Conservation (phyloP, 2,329 filamentous ascomycete genomes). For the Botryosphaeria agaves region DNA sequence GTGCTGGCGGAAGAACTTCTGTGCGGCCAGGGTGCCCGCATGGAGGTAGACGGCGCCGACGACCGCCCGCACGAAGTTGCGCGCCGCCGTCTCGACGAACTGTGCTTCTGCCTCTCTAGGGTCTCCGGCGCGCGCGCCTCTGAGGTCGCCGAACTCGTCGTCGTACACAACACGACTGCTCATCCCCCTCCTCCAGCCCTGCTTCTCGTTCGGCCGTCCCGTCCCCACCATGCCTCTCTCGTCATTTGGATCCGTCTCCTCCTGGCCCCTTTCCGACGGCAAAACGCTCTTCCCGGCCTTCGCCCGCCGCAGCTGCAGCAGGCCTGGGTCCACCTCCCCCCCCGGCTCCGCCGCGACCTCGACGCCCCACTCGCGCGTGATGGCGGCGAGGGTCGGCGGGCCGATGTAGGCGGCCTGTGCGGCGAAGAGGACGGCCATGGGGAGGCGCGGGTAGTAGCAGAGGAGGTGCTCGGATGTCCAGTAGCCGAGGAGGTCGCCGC, state of each 20-base stretch:
- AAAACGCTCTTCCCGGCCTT: constrained; percentile 17
- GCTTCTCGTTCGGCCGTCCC: constrained; percentile 8
- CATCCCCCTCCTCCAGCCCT: constrained; percentile 1
- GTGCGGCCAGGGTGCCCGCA: constrained; percentile 58
- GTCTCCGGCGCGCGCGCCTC: not conserved
- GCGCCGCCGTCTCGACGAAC: constrained; percentile 41
- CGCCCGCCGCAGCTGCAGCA: constrained; percentile 58
- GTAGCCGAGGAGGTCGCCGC: constrained; percentile 69
- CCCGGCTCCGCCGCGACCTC: constrained; percentile 77
- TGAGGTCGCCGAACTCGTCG: not conserved
- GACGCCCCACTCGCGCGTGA: constrained; percentile 80
- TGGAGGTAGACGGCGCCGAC: constrained; percentile 78
- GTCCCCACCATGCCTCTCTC: constrained; percentile 56
- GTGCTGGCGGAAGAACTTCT: constrained; percentile 69
- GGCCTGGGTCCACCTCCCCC: constrained; percentile 76
- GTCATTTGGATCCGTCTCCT: constrained; percentile 29
- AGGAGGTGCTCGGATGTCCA: constrained; percentile 79
- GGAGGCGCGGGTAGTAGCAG: constrained; percentile 78
- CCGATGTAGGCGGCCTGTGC: constrained; percentile 76
- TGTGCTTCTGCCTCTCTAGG: too few relatives aligned
- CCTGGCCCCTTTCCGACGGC: not conserved
- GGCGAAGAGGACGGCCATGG: constrained; percentile 72
- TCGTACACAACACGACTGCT: not conserved
- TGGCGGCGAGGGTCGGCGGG: constrained; percentile 50
- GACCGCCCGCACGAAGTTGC: constrained; percentile 67